Conservation (phyloP, 441 rosid species). For the Populus hybrid region DNA sequence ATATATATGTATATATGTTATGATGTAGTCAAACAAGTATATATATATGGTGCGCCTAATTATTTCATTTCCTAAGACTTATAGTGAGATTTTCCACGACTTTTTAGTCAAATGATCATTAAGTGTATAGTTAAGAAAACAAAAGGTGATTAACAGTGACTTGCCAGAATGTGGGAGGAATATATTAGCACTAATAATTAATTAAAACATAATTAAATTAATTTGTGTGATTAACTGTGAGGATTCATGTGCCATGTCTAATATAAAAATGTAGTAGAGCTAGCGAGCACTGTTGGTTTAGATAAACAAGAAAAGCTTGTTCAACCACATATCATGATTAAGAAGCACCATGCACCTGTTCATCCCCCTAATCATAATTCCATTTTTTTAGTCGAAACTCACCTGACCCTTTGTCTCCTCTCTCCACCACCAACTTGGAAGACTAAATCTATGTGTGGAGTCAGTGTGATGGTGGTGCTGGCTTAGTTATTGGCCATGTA, state of each 20-base stretch:
- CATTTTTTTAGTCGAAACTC: constrained; percentile 11
- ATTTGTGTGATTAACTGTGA: background rate
- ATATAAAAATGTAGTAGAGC: background rate
- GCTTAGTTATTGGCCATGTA: background rate
- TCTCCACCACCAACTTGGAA: constrained; percentile 7
- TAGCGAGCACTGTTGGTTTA: background rate
- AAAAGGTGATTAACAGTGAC: background rate
- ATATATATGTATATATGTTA: background rate
- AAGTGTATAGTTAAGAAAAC: background rate
- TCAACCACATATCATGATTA: constrained; percentile 11
- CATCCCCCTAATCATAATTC: constrained; percentile 18
- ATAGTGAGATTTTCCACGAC: background rate
- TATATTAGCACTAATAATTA: constrained; percentile 4
- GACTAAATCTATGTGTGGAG: constrained; percentile 18
- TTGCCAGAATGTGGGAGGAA: constrained; percentile 21
- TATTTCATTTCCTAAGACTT: background rate
- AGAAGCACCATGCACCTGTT: constrained; percentile 23
- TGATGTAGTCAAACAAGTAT: constrained; percentile 14
- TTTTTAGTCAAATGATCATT: background rate
- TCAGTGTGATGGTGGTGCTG: background rate
- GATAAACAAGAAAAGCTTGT: constrained; percentile 10
- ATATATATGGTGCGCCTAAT: background rate
- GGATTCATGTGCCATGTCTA: constrained; percentile 13
- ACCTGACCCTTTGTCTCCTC: constrained; percentile 6
- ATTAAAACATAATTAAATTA: background rate